Base-by-base conservation (phyloP, 805 yeast species). In the Helenozyma rhizophorensis region DNA sequence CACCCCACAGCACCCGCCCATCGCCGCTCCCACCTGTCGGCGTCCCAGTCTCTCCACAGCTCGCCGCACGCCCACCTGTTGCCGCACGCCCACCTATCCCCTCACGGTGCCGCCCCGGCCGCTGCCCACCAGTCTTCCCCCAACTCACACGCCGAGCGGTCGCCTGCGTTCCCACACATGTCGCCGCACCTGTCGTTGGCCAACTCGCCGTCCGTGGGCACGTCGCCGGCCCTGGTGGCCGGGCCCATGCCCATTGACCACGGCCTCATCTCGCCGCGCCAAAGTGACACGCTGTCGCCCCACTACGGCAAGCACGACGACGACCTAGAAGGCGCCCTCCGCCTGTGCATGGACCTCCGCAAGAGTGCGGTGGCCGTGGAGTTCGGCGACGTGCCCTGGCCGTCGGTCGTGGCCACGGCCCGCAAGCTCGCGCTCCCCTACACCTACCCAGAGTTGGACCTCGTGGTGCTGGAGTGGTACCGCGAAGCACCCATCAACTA, bases 401-500 rank as follows among this genome's bases (percentile, higher is more conserved):
- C 27, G 4, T 10, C 27, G 7, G 26, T 30, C 14, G 27, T 23
- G 19, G 27, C 16, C 12, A 14, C 22, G 5, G 16, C 23, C 7
- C 11, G 12, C 19, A 6, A 19, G 9, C 16, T 10, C 16, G 21
- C 17, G n/a, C 24, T 30, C 10, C 33, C 27, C 6, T 26, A 30
- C 7, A 43, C 50, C 11, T 24, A 29, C 27, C 44, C 46, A 0
- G 50, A 45, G 25, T 32, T 43, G 12, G 34, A 34, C 16, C 32
- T 45, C 26, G 30, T 45, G n/a, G 39, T 45, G n/a, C 37, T 28
- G 33, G 42, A 41, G 28, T 45, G 50, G 50, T 31, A 37, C 30
- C 34, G 32, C 13, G 25, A 31, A 1, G 29, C 39, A 3, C 36
- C 35, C 3, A 36, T 43, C 23, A 39, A 45, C 24, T 33, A 38